Evolutionary conservation across 73 alveolate species (phyloP).

Genomic region (Paramecium sonneborni): DNA sequence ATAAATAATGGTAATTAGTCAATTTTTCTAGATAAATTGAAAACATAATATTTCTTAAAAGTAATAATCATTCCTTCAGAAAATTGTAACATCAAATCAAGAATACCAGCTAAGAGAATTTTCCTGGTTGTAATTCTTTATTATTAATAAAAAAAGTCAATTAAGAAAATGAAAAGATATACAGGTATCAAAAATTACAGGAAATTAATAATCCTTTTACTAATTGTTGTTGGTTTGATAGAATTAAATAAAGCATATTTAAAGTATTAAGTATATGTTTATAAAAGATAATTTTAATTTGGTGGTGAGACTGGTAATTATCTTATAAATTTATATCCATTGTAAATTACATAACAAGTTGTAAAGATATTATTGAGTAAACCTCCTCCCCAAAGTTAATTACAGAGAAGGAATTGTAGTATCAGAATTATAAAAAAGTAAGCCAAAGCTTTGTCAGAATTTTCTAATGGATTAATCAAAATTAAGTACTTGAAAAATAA

Average conservation of each 20-base stretch:
- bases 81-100: not conserved
- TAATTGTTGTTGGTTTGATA: not conserved
- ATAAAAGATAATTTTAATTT: not conserved
- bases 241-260: not conserved
- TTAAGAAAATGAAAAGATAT: not conserved
- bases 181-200: not conserved
- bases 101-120: not conserved
- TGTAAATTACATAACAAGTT: not conserved
- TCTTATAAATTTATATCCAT: not conserved
- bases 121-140: not conserved
- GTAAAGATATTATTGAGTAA: not conserved
- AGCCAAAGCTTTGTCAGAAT: not conserved
- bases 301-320: not conserved
- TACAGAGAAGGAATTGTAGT: not conserved
- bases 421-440: not conserved
- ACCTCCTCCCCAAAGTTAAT: not conserved
- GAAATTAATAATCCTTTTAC: not conserved
- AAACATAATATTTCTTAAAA: not conserved
- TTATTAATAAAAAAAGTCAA: not conserved
- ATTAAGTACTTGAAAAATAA: not conserved
- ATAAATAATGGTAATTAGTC: constrained; percentile 12
- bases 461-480: not conserved
- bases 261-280: not conserved
- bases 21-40: not conserved
- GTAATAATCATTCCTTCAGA: not conserved